Evolutionary conservation across 2,329 filamentous ascomycete species (phyloP), one percentile per base, ranked within the genome.

Genomic region (Aspergillus fumigatus): DNA sequence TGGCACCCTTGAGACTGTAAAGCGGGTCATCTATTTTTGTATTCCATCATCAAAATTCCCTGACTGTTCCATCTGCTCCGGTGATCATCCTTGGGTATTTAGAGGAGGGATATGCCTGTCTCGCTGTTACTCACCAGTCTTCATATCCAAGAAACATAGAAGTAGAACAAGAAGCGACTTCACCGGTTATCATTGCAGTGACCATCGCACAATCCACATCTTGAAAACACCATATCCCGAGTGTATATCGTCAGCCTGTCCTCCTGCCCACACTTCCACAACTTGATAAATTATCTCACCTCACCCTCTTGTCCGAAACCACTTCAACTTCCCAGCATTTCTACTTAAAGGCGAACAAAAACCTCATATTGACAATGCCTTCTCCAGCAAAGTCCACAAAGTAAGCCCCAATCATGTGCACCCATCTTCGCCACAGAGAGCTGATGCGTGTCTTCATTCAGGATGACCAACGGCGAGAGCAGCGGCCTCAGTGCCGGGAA

Each of bases 401-500:
- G 64, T 66, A 60, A 56, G 23, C n/a, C 27, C 29, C 19, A 10
- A 26, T 25, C 19, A 11, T 6, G 6, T 21, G 41, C 19, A 25
- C 49, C 4, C 41, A 47, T 35, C 3, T 25, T n/a, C 5, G 10
- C 19, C 29, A 8, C n/a, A 14, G 8, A 47, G 11, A 41, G 8
- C 53, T 53, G 52, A 62, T n/a, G 51, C n/a, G 43, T 23, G 48
- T 10, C n/a, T 19, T 14, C 4, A 25, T 29, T 9, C 51, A 67
- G 63, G 21, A 54, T 55, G 19, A 40, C 59, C 52, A 70, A 68
- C 41, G 63, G 66, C 27, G 56, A 56, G 73, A 57, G 41, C 43
- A 61, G 43, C 40, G 55, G 63, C 32, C 62, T 71, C 35, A 71
- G 60, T 29, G 64, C 65, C 51, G 64, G 55, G 50, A 68, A 70